phyloP scores from a whole-genome alignment of 2,329 filamentous ascomycete genomes.

The Penicillium hesseltinei region DNA sequence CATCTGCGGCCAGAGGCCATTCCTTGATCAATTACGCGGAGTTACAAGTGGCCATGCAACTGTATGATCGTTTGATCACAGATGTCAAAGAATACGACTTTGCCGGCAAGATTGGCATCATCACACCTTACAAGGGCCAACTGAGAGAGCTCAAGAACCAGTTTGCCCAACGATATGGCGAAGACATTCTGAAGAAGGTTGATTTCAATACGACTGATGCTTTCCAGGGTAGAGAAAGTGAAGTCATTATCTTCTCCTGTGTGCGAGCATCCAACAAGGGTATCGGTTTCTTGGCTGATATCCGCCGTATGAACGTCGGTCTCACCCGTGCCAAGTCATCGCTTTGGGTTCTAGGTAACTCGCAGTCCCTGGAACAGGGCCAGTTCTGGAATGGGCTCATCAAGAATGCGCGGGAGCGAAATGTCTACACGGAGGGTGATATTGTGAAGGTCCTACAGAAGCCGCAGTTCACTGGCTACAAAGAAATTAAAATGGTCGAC shows the following conservation, averaged over 20 bases:
- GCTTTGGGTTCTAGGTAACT: conserved; percentile 93
- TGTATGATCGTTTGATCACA: conserved; percentile 74
- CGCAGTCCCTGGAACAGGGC: conserved; percentile 78
- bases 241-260: conserved; percentile 98
- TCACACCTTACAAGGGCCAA: conserved; percentile 97
- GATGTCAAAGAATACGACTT: conserved; percentile 71
- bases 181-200: conserved; percentile 70
- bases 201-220: conserved; percentile 99
- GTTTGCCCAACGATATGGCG: conserved; percentile 72
- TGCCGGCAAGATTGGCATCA: conserved; percentile 85
- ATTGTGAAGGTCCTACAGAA: conserved; percentile 54
- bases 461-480: conserved; percentile 50
- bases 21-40: conserved; percentile 89
- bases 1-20: conserved; percentile 75
- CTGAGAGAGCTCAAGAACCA: conserved; percentile 73
- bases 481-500: conserved; percentile 46
- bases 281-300: conserved; percentile 97
- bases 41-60: conserved; percentile 76
- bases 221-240: conserved; percentile 93
- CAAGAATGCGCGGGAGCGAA: conserved; percentile 70
- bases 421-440: conserved; percentile 72
- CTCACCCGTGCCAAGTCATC: conserved; percentile 95
- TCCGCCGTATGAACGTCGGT: conserved; percentile 98
- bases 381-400: conserved; percentile 89
- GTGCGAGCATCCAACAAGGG: conserved; percentile 89